Base-by-base conservation (phyloP, 208 protist species). In the Crithidia bombi region DNA sequence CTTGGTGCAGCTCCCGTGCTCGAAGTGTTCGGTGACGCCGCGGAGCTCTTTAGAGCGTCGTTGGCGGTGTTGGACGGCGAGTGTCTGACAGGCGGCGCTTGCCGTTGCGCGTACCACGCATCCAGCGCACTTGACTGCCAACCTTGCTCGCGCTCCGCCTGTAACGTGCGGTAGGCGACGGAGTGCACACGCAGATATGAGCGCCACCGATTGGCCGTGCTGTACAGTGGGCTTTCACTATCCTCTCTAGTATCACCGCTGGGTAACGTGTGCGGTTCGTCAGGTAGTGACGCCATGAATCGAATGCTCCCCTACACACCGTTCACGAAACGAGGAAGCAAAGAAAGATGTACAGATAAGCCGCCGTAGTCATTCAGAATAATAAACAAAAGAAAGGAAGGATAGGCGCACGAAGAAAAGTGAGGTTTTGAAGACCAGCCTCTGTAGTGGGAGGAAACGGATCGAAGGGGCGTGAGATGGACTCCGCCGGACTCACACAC, bases 81-180 rank as follows among this genome's bases (percentile, higher is more conserved):
- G 17, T 39, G 5, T 1, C 1, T 36, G 68, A 44, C 36, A 2
- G 38, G 12, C n/a, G 32, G 35, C 15, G 65, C 19, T 30, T 67
- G 61, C 3, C 69, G 85, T 25, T 66, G 38, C 17, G 65, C 41
- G 49, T 94, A 94, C 89, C 89, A 94, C 58, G 39, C 55, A 67
- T 90, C 86, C 26, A 94, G 73, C 17, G 85, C 85, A 21, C 69
- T 25, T 1, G 78, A 87, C 23, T 69, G 47, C 86, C 89, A 94
- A 36, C 89, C 89, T 12, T 57, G 44, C 55, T 82, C 71, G 4
- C 85, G 78, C 58, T 94, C 86, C 43, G 65, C 55, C 43, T 87
- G 66, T 57, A 94, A 67, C 5, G 33, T 59, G 5, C 76, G 51
- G 57, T 83, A 94, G 3, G 69, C 79, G 5, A 32, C 54, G 6